Evolutionary conservation across 805 yeast genomes (phyloP).

Genomic region (Saccharomycopsis lassenensis): DNA sequence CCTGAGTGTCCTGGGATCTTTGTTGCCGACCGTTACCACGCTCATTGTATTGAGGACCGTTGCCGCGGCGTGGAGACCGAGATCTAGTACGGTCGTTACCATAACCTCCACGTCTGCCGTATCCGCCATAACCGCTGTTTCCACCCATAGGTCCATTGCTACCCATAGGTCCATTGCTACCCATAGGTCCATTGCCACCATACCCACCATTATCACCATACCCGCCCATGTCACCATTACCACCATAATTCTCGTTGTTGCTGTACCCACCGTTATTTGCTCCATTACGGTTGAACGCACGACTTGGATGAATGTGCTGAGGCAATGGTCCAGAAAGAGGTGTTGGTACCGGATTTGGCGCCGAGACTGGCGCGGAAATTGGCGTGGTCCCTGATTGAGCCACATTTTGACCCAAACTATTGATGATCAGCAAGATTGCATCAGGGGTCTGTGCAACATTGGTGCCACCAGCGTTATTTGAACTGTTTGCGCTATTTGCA

Average conservation of each 20-base stretch:
- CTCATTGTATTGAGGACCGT: constrained; percentile 1
- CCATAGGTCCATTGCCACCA: background rate
- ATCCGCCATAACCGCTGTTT: constrained; percentile 16
- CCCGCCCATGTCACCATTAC: background rate
- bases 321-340: too few species aligned
- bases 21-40: constrained; percentile 20
- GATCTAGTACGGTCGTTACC: constrained; percentile 13
- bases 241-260: constrained; percentile 6
- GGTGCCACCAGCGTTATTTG: constrained; percentile 9
- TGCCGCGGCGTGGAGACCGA: constrained; percentile 17
- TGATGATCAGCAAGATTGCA: background rate
- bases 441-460: constrained; percentile 3
- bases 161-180: constrained; percentile 1
- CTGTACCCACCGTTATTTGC: constrained; percentile 6
- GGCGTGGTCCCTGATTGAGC: constrained; percentile 5
- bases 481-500: constrained; percentile 19
- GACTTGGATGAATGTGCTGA: too few species aligned
- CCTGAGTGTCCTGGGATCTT: constrained; percentile 20
- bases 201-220: background rate
- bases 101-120: constrained; percentile 10
- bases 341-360: constrained; percentile 18
- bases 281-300: constrained; percentile 11
- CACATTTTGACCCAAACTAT: constrained; percentile 3
- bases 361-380: constrained; percentile 4
- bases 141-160: constrained; percentile 3